Evolutionary conservation across 495 filamentous ascomycete species (phyloP).

Genomic region (Penicillium roqueforti): DNA sequence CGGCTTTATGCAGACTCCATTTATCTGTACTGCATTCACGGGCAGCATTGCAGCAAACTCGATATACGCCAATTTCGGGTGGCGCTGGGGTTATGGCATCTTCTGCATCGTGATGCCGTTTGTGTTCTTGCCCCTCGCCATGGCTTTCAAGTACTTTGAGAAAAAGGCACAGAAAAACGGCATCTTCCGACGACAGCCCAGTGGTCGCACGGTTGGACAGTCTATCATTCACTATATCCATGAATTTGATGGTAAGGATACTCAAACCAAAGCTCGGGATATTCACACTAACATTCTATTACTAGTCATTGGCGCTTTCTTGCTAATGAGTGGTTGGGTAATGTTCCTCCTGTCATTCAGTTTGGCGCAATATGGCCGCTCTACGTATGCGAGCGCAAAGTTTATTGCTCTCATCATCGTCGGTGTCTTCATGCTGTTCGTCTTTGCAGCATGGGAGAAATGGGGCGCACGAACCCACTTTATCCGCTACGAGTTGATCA

Average conservation of each 20-base stretch:
- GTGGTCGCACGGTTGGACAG: conserved; percentile 41
- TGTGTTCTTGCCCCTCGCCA: conserved; percentile 47
- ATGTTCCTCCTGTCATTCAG: conserved; percentile 63
- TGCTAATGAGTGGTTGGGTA: conserved; percentile 55
- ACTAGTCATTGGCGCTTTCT: conserved; percentile 51
- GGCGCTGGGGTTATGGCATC: conserved; percentile 61
- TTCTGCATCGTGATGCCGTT: conserved; percentile 56
- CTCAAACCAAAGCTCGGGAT: not conserved
- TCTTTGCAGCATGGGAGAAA: conserved; percentile 58
- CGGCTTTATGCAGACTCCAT: conserved; percentile 58
- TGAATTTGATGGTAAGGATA: conserved; percentile 55
- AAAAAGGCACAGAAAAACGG: conserved; percentile 50
- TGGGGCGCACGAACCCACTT: conserved; percentile 55
- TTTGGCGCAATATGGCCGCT: conserved; percentile 43
- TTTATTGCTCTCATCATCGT: conserved; percentile 56
- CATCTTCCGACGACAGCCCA: conserved; percentile 33
- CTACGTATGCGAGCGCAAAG: conserved; percentile 47
- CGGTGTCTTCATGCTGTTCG: conserved; percentile 50
- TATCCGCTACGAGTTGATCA: conserved; percentile 57
- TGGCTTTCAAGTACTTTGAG: conserved; percentile 52
- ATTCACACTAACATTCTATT: not conserved
- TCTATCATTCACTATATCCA: conserved; percentile 51
- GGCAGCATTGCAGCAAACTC: conserved; percentile 31
- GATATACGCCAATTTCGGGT: conserved; percentile 49
- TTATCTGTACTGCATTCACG: conserved; percentile 45